phyloP scores from a whole-genome alignment of 345 rosid genomes.

The Isatis tinctoria region DNA sequence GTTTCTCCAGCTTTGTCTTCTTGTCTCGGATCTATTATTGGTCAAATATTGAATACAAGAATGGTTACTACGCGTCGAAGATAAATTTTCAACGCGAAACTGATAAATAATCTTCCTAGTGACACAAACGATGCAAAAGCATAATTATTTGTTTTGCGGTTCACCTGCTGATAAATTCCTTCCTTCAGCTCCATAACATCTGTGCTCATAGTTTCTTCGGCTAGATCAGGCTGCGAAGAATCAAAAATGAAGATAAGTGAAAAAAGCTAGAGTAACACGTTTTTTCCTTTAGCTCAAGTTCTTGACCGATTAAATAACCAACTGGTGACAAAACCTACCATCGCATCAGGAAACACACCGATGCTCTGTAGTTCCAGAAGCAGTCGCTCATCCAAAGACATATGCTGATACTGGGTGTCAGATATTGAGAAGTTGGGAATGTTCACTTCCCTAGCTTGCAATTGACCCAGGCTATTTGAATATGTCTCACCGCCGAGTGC shows the following conservation, averaged over 20 bases:
- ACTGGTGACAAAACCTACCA: constrained; percentile 48
- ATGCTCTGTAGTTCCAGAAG: constrained; percentile 84
- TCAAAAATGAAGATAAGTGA: background rate
- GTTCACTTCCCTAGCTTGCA: constrained; percentile 51
- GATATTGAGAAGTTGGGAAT: constrained; percentile 40
- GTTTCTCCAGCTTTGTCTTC: constrained; percentile 58
- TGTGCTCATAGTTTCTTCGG: constrained; percentile 68
- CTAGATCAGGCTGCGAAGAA: constrained; percentile 74
- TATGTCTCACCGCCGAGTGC: constrained; percentile 61
- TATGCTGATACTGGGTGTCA: constrained; percentile 64
- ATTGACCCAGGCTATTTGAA: constrained; percentile 48
- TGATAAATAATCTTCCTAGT: background rate
- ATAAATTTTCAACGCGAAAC: background rate
- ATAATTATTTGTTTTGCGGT: background rate
- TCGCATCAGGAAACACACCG: constrained; percentile 72
- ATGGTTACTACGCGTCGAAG: background rate
- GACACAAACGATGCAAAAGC: background rate
- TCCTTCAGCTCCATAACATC: constrained; percentile 66
- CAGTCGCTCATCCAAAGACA: constrained; percentile 74
- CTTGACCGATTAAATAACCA: background rate
- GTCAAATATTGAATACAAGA: constrained; percentile 16
- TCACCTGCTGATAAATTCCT: constrained; percentile 71
- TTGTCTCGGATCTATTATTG: constrained; percentile 52
- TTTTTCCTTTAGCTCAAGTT: background rate
- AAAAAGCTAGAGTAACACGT: background rate